These are phyloP conservation scores for Physaria fendleri DNA, from an alignment of 345 rosid genomes.

Conservation along the genomic window DNA sequence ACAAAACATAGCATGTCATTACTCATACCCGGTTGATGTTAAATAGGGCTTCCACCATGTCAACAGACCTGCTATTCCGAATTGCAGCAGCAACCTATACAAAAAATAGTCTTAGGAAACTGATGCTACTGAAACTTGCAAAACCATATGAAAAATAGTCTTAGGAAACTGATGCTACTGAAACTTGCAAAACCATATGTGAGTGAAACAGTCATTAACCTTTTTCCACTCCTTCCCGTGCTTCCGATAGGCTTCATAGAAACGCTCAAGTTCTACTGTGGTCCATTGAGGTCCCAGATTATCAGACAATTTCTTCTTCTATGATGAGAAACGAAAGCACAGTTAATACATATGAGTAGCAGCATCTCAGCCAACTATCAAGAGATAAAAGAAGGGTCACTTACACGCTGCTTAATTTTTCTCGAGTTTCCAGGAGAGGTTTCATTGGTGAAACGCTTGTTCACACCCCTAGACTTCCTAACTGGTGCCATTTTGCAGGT, in stretches of 20 bases:
- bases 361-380: background rate
- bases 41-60: constrained; percentile 92
- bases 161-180: background rate
- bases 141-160: constrained; percentile 40
- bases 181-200: constrained; percentile 33
- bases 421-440: constrained; percentile 53
- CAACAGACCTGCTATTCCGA: constrained; percentile 62
- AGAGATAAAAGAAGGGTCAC: constrained; percentile 14
- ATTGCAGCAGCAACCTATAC: constrained; percentile 56
- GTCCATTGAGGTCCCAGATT: constrained; percentile 94
- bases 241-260: constrained; percentile 78
- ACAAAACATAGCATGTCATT: background rate
- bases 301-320: constrained; percentile 76
- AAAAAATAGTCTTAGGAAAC: constrained; percentile 4
- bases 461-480: constrained; percentile 70
- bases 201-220: constrained; percentile 31
- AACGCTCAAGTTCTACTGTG: constrained; percentile 71
- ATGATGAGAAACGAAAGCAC: constrained; percentile 7
- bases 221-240: constrained; percentile 90
- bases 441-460: constrained; percentile 65
- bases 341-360: constrained; percentile 16
- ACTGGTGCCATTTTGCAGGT: constrained; percentile 55
- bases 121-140: background rate
- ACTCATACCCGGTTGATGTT: constrained; percentile 64
- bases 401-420: constrained; percentile 59